Percentiles rank a stretch among this genome's conserved stretches.
Conservation (phyloP, 2,329 filamentous ascomycete genomes). For the Lecanoromycetidae sp. region DNA sequence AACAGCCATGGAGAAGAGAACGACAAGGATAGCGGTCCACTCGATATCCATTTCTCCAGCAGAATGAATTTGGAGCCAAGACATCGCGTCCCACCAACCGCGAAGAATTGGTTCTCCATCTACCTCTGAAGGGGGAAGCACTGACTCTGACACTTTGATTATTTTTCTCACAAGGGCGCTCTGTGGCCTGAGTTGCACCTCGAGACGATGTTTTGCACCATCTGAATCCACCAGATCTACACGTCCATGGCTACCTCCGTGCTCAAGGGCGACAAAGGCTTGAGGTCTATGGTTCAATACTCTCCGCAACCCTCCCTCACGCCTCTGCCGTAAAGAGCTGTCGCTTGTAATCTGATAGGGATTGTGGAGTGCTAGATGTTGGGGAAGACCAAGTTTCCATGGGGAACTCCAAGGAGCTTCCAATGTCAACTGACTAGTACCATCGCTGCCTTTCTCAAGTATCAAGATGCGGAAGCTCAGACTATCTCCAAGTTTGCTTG, state of each 20-base stretch:
- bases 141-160: slow-evolving; percentile 50
- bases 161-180: slow-evolving; percentile 50
- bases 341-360: slow-evolving; percentile 47
- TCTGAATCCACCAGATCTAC: slow-evolving; percentile 56
- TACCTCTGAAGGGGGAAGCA: slow-evolving; percentile 45
- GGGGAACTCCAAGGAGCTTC: slow-evolving; percentile 65
- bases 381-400: slow-evolving; percentile 53
- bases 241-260: slow-evolving; percentile 47
- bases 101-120: slow-evolving; percentile 51
- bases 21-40: slow-evolving; percentile 56
- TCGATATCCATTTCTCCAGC: slow-evolving; percentile 43
- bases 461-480: slow-evolving; percentile 57
- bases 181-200: slow-evolving; percentile 54
- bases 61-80: slow-evolving; percentile 49
- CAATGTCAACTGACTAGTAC: slow-evolving; percentile 54
- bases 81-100: slow-evolving; percentile 62
- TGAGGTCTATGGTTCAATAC: slow-evolving; percentile 34
- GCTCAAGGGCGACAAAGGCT: slow-evolving; percentile 41
- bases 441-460: slow-evolving; percentile 52
- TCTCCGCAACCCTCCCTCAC: slow-evolving; percentile 40
- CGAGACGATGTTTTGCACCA: slow-evolving; percentile 51
- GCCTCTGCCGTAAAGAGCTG: slow-evolving; percentile 38
- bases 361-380: slow-evolving; percentile 46
- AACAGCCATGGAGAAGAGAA: slow-evolving; percentile 53
- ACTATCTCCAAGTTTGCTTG: slow-evolving; percentile 58